phyloP scores from a whole-genome alignment of 441 rosid genomes.

The Breynia disticha region DNA sequence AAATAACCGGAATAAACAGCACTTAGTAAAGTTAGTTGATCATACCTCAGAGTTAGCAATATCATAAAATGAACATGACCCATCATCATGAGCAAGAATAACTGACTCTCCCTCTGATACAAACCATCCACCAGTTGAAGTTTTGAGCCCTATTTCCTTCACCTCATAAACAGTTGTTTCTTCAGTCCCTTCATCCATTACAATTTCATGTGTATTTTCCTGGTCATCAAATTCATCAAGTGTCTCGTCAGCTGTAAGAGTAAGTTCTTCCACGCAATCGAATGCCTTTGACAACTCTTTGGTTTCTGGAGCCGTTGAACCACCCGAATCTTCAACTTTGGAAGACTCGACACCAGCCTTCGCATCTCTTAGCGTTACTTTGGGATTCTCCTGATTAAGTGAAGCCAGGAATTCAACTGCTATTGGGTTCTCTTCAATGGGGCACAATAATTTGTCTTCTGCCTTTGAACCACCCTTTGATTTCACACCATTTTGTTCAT shows the following conservation, averaged over 20 bases:
- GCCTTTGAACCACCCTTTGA: conserved; percentile 18
- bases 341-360: conserved; percentile 23
- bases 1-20: neutral
- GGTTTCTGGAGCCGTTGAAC: conserved; percentile 29
- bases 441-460: conserved; percentile 34
- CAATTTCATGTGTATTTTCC: conserved; percentile 40
- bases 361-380: conserved; percentile 17
- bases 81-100: conserved; percentile 83
- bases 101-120: conserved; percentile 93
- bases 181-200: conserved; percentile 47
- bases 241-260: conserved; percentile 65
- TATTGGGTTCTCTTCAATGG: conserved; percentile 43
- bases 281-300: conserved; percentile 27
- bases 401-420: conserved; percentile 53
- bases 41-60: conserved; percentile 78
- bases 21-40: neutral
- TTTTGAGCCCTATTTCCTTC: conserved; percentile 58
- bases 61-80: conserved; percentile 87
- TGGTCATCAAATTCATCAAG: conserved; percentile 77
- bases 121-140: conserved; percentile 92
- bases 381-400: conserved; percentile 31
- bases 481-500: conserved; percentile 14
- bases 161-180: conserved; percentile 39
- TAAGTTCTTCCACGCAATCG: conserved; percentile 26
- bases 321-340: conserved; percentile 55